Conservation (phyloP, 2,329 filamentous ascomycete genomes). For the Stagonosporopsis cucurbitacearum region DNA sequence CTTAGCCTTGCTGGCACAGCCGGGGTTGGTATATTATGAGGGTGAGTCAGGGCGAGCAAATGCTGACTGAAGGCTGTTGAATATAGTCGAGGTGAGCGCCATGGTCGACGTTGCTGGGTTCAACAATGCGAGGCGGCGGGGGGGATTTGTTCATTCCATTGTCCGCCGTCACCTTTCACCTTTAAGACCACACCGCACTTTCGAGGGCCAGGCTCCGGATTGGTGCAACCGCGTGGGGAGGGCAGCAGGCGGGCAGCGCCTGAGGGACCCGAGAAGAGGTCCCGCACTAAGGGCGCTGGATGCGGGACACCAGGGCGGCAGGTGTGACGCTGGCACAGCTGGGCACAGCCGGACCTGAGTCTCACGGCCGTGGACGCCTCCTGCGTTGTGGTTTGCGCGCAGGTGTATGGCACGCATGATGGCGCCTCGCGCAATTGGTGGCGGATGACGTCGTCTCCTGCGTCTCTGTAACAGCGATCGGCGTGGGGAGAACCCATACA, state of each 20-base stretch:
- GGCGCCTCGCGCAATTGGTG: slow-evolving; percentile 7
- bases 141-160: slow-evolving; percentile 18
- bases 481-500: slow-evolving; percentile 11
- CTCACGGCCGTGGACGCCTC: slow-evolving; percentile 9
- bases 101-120: slow-evolving; percentile 16
- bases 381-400: slow-evolving; percentile 13
- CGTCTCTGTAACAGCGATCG: slow-evolving; percentile 9
- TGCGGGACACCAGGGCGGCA: slow-evolving; percentile 7
- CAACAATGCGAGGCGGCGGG: slow-evolving; percentile 18
- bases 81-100: slow-evolving; percentile 4
- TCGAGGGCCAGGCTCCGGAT: slow-evolving; percentile 7
- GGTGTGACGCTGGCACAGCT: slow-evolving; percentile 10
- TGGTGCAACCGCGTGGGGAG: slow-evolving; percentile 13
- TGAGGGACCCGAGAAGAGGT: slow-evolving; percentile 8
- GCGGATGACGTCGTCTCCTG: slow-evolving; percentile 14
- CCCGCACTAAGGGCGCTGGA: slow-evolving; percentile 7
- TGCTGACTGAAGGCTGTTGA: slow-evolving; percentile 6
- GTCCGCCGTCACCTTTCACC: slow-evolving; percentile 16
- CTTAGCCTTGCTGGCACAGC: slow-evolving; percentile 13
- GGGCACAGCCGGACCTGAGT: slow-evolving; percentile 6
- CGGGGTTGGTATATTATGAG: slow-evolving; percentile 3
- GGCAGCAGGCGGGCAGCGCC: no score
- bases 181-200: slow-evolving; percentile 17
- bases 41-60: slow-evolving; percentile 9
- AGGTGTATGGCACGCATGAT: slow-evolving; percentile 15